Evolutionary conservation across 371 early-diverging fungal species (phyloP).

Genomic region (Mucor piriformis): DNA sequence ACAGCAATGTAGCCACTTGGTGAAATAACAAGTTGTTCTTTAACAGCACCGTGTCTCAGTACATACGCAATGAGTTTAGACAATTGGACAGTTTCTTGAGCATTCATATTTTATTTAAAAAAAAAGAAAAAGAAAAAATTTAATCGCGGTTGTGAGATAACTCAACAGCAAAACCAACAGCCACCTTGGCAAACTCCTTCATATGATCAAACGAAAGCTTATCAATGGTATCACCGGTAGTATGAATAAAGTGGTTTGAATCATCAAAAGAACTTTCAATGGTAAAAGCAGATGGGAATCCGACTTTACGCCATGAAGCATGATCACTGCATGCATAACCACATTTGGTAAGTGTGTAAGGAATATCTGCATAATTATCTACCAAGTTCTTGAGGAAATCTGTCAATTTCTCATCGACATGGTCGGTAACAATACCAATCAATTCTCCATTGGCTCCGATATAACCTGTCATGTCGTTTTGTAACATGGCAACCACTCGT

Average conservation of each 20-base stretch:
- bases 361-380: constrained; percentile 56
- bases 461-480: constrained; percentile 86
- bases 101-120: background rate
- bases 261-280: constrained; percentile 81
- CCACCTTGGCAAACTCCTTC: constrained; percentile 81
- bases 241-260: constrained; percentile 50
- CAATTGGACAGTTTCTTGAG: constrained; percentile 37
- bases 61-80: constrained; percentile 81
- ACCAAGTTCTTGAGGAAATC: constrained; percentile 61
- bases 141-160: constrained; percentile 53
- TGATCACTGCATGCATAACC: constrained; percentile 81
- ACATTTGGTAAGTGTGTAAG: constrained; percentile 63
- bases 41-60: constrained; percentile 82
- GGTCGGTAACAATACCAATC: constrained; percentile 86
- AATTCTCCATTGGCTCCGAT: constrained; percentile 63
- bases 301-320: constrained; percentile 87
- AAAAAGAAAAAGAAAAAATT: background rate
- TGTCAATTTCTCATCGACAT: constrained; percentile 71
- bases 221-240: constrained; percentile 28
- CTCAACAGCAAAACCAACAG: constrained; percentile 85
- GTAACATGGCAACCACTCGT: constrained; percentile 77
- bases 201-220: constrained; percentile 86
- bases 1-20: constrained; percentile 76
- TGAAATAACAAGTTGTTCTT: constrained; percentile 73
- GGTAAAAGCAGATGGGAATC: constrained; percentile 84